Evolutionary conservation across 495 filamentous ascomycete species (phyloP), one percentile per base, ranked within the genome.

Genomic region (Jackrogersella minutella): DNA sequence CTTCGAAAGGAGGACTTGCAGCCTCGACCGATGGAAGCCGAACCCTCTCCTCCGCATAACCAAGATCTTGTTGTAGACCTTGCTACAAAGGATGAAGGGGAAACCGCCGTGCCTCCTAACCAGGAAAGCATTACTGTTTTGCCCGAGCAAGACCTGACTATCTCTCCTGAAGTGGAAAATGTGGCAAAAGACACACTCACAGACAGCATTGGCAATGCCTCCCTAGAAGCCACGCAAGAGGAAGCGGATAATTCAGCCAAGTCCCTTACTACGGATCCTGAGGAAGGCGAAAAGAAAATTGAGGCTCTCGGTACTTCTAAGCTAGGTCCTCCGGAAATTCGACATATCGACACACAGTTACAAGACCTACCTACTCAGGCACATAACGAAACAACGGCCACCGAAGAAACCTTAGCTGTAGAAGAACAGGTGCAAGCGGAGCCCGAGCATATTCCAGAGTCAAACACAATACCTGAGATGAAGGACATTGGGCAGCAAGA

Each of bases 251-350:
- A 69, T 0, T 39, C 26, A 1, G 24, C 53, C 13, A 28, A 59
- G 21, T n/a, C 39, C 10, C 54, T 54, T 19, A 24, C 47, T 16
- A 77, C 74, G 34, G 72, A 73, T 55, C 54, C 69, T 8, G 77
- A 77, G 60, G 74, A 78, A 52, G 71, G 77, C n/a, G 81, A 81
- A 66, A 82, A 80, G 56, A 75, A 34, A 73, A 75, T 39, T 66
- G 24, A 30, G 22, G 14, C 10, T 24, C 26, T 9, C 4, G 8
- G 3, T 43, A 56, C 30, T 31, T 47, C 57, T 37, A 41, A 62
- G 34, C 7, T 30, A 36, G 52, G 43, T 8, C 43, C 53, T 11
- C 47, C 46, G 10, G 40, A 58, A 19, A 34, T 41, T n/a, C 11
- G 56, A 26, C 24, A 33, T 40, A 16, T 40, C 9, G 58, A 64